Percentiles rank a stretch among this genome's conserved stretches.
These are phyloP conservation scores for Azolla pinnata DNA, from an alignment of 75 land plant genomes.

Conservation along the genomic window DNA sequence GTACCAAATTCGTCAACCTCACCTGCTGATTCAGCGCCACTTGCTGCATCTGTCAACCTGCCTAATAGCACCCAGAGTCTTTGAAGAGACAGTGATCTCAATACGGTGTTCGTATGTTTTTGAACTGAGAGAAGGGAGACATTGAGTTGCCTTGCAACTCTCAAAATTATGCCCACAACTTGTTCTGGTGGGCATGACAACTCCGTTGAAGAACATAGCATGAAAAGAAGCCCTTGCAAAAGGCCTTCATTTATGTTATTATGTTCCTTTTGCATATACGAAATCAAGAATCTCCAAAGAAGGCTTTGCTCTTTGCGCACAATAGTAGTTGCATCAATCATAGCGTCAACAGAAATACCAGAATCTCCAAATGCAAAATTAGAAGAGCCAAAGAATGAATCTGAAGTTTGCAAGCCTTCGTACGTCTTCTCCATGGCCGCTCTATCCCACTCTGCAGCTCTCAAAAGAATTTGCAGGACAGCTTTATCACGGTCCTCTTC, in stretches of 20 bases:
- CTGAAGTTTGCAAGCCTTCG: slow-evolving; percentile 15
- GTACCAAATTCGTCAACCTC: slow-evolving; percentile 9
- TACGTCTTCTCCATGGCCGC: slow-evolving; percentile 11
- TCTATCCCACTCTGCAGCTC: slow-evolving; percentile 71
- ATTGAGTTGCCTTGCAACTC: slow-evolving; percentile 63
- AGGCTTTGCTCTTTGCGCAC: slow-evolving; percentile 73
- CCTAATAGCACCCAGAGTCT: slow-evolving; percentile 67
- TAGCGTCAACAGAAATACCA: slow-evolving; percentile 24
- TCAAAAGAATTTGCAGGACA: slow-evolving; percentile 66
- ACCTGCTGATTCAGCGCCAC: slow-evolving; percentile 35
- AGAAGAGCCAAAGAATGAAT: slow-evolving; percentile 6
- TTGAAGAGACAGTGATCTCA: slow-evolving; percentile 30
- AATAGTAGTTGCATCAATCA: slow-evolving; percentile 74
- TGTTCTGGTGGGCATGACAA: slow-evolving; percentile 51
- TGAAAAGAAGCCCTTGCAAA: slow-evolving; percentile 65
- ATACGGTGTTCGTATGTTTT: slow-evolving; percentile 30
- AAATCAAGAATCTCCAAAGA: slow-evolving; percentile 52
- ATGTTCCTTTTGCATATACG: slow-evolving; percentile 40
- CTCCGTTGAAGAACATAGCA: slow-evolving; percentile 67
- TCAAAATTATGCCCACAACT: slow-evolving; percentile 56
- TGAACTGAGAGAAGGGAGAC: slow-evolving; percentile 31
- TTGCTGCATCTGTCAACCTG: slow-evolving; percentile 53
- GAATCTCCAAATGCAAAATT: not conserved
- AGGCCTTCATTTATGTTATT: slow-evolving; percentile 72
- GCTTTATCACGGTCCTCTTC: slow-evolving; percentile 78